Conservation (phyloP, 768 basidiomycete species). For the Lactifluus subvellereus region DNA sequence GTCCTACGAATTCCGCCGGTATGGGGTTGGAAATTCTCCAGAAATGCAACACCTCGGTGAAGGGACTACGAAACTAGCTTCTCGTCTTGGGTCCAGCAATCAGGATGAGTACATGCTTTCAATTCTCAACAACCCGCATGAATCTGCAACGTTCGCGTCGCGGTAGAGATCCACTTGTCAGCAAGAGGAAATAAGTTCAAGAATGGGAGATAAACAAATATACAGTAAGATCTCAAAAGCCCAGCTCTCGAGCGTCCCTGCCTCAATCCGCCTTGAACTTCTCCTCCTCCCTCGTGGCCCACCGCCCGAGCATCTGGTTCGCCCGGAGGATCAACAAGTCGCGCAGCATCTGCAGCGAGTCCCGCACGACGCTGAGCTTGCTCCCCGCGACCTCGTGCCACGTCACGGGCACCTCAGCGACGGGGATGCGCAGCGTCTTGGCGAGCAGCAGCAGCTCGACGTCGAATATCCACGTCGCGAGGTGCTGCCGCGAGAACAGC, state of each 20-base stretch:
- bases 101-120: no score
- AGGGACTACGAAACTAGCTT: no score
- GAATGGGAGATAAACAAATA: neutral
- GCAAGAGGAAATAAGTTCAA: no score
- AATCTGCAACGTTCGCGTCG: no score
- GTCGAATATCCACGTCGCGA: conserved; percentile 94
- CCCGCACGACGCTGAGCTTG: conserved; percentile 81
- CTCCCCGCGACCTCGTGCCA: conserved; percentile 95
- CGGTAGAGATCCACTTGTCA: no score
- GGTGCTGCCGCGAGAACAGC: conserved; percentile 83
- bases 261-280: conserved; percentile 18
- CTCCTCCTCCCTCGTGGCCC: conserved; percentile 35
- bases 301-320: conserved; percentile 75
- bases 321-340: conserved; percentile 80
- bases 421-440: conserved; percentile 69
- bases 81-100: no score
- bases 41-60: no score
- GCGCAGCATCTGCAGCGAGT: conserved; percentile 83
- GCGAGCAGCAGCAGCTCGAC: conserved; percentile 88
- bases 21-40: no score
- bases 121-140: no score
- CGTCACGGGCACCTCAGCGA: conserved; percentile 79
- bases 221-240: neutral
- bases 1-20: no score
- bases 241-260: neutral